Percentiles rank a stretch among this genome's conserved stretches.
Conservation (phyloP, 768 basidiomycete genomes). For the Russula brevipes region DNA sequence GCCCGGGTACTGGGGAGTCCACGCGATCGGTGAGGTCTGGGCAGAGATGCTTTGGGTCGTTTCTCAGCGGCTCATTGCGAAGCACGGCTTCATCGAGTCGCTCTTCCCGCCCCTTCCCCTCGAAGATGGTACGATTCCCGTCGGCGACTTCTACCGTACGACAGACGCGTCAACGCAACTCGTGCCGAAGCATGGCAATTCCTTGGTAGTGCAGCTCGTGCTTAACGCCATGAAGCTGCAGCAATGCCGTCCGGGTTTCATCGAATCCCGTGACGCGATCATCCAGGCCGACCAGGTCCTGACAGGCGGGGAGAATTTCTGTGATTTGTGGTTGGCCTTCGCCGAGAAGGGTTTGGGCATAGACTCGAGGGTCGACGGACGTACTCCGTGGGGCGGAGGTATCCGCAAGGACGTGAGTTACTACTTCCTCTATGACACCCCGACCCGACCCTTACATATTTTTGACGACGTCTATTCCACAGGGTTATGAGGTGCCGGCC, state of each 20-base stretch:
- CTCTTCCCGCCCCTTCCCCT: conserved; percentile 77
- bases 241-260: conserved; percentile 85
- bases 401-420: conserved; percentile 57
- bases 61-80: conserved; percentile 64
- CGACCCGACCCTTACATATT: not conserved
- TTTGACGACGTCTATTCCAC: not conserved
- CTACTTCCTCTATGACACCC: not conserved
- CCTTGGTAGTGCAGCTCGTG: conserved; percentile 76
- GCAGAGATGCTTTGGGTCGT: conserved; percentile 85
- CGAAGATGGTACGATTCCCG: conserved; percentile 57
- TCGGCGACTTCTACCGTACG: conserved; percentile 69
- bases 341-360: conserved; percentile 73
- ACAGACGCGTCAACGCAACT: conserved; percentile 49
- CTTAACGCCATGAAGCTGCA: conserved; percentile 94
- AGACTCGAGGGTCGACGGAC: conserved; percentile 67
- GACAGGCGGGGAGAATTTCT: conserved; percentile 91
- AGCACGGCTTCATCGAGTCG: conserved; percentile 72
- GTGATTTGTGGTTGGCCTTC: conserved; percentile 83
- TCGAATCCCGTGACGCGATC: conserved; percentile 85
- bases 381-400: conserved; percentile 93
- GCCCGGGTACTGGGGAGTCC: conserved; percentile 90
- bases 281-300: conserved; percentile 85
- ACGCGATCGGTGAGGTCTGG: conserved; percentile 94
- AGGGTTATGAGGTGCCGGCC: conserved; percentile 42
- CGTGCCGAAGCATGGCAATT: conserved; percentile 89